phyloP scores from a whole-genome alignment of 371 early-diverging fungal species.

The Circinella umbellata region DNA sequence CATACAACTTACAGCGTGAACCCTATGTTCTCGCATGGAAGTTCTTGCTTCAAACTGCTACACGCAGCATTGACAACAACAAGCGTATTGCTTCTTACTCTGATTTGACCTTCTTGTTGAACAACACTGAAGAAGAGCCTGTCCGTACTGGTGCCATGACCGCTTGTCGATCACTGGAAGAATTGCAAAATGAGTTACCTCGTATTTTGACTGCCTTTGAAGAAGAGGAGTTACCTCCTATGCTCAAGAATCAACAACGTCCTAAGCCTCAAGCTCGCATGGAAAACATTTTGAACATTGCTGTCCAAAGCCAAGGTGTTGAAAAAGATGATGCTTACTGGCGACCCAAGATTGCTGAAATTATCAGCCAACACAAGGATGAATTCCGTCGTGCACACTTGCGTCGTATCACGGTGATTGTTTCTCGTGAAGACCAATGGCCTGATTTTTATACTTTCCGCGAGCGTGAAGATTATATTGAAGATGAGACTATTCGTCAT shows the following conservation, averaged over 20 bases:
- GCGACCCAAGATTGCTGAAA: conserved; percentile 62
- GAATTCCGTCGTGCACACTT: conserved; percentile 78
- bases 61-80: conserved; percentile 49
- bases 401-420: conserved; percentile 91
- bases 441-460: conserved; percentile 97
- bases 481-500: conserved; percentile 95
- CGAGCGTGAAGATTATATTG: conserved; percentile 81
- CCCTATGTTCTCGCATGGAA: conserved; percentile 84
- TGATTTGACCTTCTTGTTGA: conserved; percentile 72
- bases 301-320: conserved; percentile 63
- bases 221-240: conserved; percentile 47
- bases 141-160: conserved; percentile 75
- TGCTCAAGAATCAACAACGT: conserved; percentile 27
- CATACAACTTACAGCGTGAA: conserved; percentile 72
- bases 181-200: conserved; percentile 56
- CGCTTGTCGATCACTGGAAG: conserved; percentile 59
- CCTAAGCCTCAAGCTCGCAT: conserved; percentile 35
- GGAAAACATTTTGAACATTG: conserved; percentile 84
- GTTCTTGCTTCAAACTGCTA: conserved; percentile 72
- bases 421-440: conserved; percentile 81
- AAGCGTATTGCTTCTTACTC: conserved; percentile 79
- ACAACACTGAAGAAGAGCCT: conserved; percentile 68
- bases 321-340: conserved; percentile 69
- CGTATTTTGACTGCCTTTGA: conserved; percentile 61
- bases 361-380: conserved; percentile 58